These are phyloP conservation scores for Pelargonium cotyledonis DNA, from an alignment of 441 rosid genomes.

Conservation along the genomic window DNA sequence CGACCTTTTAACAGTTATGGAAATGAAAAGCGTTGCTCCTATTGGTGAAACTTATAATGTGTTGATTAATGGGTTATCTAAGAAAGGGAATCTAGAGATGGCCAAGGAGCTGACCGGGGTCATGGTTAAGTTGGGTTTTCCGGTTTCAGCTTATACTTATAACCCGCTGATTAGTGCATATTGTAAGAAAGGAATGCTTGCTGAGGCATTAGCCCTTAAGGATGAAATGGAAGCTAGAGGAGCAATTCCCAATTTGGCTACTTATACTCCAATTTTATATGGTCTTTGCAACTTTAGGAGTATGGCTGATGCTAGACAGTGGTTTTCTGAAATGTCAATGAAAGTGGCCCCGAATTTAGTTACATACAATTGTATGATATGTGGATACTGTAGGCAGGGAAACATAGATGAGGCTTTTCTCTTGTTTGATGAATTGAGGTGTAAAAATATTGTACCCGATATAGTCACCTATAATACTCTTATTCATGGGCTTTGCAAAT, in stretches of 20 bases:
- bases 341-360: constrained; percentile 49
- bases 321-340: constrained; percentile 37
- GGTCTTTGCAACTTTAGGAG: constrained; percentile 47
- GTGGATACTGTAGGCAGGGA: constrained; percentile 52
- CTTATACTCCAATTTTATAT: constrained; percentile 42
- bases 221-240: constrained; percentile 48
- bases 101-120: constrained; percentile 43
- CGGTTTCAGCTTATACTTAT: constrained; percentile 43
- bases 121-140: constrained; percentile 46
- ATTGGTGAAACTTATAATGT: constrained; percentile 53
- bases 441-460: constrained; percentile 36
- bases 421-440: constrained; percentile 50
- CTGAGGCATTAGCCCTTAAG: constrained; percentile 39
- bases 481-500: constrained; percentile 60
- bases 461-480: constrained; percentile 57
- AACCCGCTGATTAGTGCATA: constrained; percentile 59
- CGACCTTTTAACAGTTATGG: constrained; percentile 46
- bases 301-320: constrained; percentile 43
- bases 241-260: constrained; percentile 34
- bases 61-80: constrained; percentile 52
- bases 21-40: constrained; percentile 29
- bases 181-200: constrained; percentile 42
- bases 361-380: constrained; percentile 57
- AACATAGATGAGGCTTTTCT: constrained; percentile 49
- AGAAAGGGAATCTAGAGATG: constrained; percentile 39